Base-by-base conservation (phyloP, 306 rosid genomes). In the Citrullus mucosospermus region DNA sequence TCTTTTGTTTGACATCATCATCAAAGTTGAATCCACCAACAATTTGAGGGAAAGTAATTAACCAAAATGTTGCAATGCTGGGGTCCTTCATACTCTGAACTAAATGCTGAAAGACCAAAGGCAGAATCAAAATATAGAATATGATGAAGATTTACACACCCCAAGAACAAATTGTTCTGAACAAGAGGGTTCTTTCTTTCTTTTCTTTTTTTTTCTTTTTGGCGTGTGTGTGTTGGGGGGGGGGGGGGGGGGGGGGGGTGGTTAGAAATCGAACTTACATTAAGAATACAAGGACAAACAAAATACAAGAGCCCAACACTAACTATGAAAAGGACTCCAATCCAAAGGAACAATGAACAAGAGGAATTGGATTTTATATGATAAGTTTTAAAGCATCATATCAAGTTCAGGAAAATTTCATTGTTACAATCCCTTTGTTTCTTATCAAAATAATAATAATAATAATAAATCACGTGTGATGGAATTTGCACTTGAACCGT, bases 21-120 rank as follows among this genome's bases (percentile, higher is more conserved):
- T 88, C 98, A 75, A 89, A 95, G 78, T 89, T 86, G 55, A 87
- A 87, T 80, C 93, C 98, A 78, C 93, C 97, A 85, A 83, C 84
- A 79, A 95, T 83, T 89, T 91, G 96, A 72, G 98, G 98, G 85
- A 89, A 88, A 70, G 96, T 92, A 63, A 92, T 38, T 80, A 95
- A 79, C 98, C 97, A 95, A 88, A 95, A 95, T 66, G 97, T 96
- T 81, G 98, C 98, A 60, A 92, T 91, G 84, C 92, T 87, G 80
- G 98, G 98, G 85, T 95, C 97, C 79, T 89, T 95, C 97, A 95
- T 91, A 91, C 97, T 91, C 72, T 95, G 86, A 79, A 78, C 87
- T 81, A 95, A 91, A 87, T 95, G 91, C 98, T 95, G 96, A 76
- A 80, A 79, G 78, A 81, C 54, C 43, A 44, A 75, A 50, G 20